Conservation (phyloP, 345 rosid species). For the Populus tremula region DNA sequence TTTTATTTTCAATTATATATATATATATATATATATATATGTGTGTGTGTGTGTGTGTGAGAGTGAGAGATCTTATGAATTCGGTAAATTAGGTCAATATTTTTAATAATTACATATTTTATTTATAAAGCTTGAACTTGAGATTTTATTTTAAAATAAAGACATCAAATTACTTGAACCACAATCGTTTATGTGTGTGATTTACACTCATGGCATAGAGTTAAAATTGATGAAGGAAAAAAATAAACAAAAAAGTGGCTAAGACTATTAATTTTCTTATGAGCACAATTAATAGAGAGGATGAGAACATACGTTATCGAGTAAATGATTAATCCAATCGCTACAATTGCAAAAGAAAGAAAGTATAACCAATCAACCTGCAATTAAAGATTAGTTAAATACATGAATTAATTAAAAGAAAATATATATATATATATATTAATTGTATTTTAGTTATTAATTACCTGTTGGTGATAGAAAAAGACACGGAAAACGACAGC, state of each 20-base stretch:
- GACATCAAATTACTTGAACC: too few relatives aligned
- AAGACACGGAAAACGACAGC: slow-evolving; percentile 45
- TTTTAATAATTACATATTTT: too few relatives aligned
- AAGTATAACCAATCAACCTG: slow-evolving; percentile 67
- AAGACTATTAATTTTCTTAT: background rate
- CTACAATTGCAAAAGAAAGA: slow-evolving; percentile 40
- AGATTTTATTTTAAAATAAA: too few relatives aligned
- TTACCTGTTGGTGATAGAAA: slow-evolving; percentile 52
- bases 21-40: too few relatives aligned
- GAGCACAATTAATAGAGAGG: background rate
- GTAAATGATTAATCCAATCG: slow-evolving; percentile 44
- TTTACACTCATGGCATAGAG: too few relatives aligned
- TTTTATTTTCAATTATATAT: too few relatives aligned
- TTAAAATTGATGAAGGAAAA: background rate
- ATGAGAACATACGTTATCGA: slow-evolving; percentile 33
- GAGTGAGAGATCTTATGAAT: too few relatives aligned
- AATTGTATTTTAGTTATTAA: slow-evolving; percentile 2
- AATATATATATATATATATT: background rate
- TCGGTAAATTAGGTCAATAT: too few relatives aligned
- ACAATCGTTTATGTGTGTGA: too few relatives aligned
- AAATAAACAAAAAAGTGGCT: too few relatives aligned
- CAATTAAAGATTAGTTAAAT: background rate
- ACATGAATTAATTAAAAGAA: background rate
- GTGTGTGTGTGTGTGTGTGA: too few relatives aligned
- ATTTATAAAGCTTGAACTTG: too few relatives aligned